These are phyloP conservation scores for Linnemannia hyalina DNA, from an alignment of 192 early-diverging fungal genomes.

Conservation along the genomic window DNA sequence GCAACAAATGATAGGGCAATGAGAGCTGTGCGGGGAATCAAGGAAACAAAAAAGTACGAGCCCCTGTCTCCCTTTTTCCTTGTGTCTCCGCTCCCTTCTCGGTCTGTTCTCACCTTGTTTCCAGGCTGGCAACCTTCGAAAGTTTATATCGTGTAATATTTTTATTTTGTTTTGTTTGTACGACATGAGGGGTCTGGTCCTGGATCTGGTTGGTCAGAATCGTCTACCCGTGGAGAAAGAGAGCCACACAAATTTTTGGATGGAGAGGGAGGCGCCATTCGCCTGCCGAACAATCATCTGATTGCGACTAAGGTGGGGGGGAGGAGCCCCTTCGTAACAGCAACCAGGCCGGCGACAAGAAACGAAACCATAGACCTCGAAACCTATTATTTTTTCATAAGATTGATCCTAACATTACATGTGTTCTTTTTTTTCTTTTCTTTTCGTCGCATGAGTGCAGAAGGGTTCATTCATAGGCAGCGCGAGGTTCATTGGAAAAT, in stretches of 20 bases:
- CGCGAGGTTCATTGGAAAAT: too few relatives aligned
- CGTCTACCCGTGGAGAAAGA: not conserved
- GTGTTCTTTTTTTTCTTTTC: too few relatives aligned
- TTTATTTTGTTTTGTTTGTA: not conserved
- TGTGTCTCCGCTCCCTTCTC: not conserved
- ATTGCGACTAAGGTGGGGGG: not conserved
- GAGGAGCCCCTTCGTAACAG: not conserved
- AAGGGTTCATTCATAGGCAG: too few relatives aligned
- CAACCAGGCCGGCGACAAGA: not conserved
- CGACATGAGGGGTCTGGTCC: not conserved
- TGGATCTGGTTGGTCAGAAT: not conserved
- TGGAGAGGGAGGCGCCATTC: not conserved
- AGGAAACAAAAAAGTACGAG: not conserved
- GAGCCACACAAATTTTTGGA: not conserved
- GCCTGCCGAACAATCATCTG: slow-evolving; percentile 2
- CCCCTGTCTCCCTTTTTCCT: not conserved
- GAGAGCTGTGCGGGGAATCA: not conserved
- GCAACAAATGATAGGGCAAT: not conserved
- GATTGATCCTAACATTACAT: too few relatives aligned
- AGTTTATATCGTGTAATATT: not conserved
- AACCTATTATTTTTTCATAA: too few relatives aligned
- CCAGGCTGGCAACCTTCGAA: not conserved
- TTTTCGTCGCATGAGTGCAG: too few relatives aligned
- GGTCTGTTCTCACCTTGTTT: not conserved
- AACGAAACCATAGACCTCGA: too few relatives aligned